Base-by-base conservation (phyloP, 2,329 filamentous ascomycete species). In the Ophiostoma sp. region DNA sequence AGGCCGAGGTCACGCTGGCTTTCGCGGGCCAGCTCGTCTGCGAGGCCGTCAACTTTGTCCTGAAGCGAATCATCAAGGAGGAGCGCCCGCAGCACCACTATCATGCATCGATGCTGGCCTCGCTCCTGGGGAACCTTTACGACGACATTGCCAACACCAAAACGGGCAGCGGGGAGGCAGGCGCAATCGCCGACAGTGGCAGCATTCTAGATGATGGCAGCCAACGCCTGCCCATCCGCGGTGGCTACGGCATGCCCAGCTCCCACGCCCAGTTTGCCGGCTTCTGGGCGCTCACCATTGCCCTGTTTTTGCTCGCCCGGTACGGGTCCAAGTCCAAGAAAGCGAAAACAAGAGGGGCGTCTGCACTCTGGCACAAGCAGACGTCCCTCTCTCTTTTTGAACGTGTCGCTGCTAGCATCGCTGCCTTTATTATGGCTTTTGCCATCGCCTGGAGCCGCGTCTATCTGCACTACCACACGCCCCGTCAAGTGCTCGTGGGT, bases 191-290 rank as follows among this genome's bases (percentile, higher is more conserved):
- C n/a, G 39, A 9, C n/a, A 50, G 33, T n/a, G 42, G 45, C 42
- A 48, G 42, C 42, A 48, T 19, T 3, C 42, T 48, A 15, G 15
- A 19, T 28, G 57, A 31, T 8, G 61, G 31, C n/a, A 39, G 63
- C 52, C 72, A 59, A 3, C 72, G 59, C 3, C 66, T 72, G 39
- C 75, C 74, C 5, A 64, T 75, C 42, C 75, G 68, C 22, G 66
- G 70, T 25, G 96, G 96, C 76, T 99, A 99, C 80, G 97, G 96
- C 78, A 99, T 99, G 97, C 96, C 96, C 71, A 87, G 85, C 76
- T 98, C 95, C 50, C 96, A 99, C 83, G 93, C 96, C 9, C 96
- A 99, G 84, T 99, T 98, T 81, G 92, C 95, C 75, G 88, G 92
- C 72, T 99, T 94, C 85, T 98, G 97, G 87, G 92, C 93, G 73